phyloP scores from a whole-genome alignment of 371 early-diverging fungal genomes.

The Funneliformis caledonium region DNA sequence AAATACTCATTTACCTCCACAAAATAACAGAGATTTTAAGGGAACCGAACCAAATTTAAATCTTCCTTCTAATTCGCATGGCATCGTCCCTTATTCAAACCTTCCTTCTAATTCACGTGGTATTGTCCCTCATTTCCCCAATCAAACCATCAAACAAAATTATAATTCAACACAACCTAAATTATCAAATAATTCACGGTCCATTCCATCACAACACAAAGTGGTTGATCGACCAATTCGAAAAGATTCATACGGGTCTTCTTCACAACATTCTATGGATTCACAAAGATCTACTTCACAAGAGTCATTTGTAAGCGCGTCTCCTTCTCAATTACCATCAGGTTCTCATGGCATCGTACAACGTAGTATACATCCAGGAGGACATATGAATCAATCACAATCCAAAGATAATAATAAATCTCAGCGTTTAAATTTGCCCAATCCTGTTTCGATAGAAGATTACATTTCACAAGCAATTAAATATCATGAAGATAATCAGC shows the following conservation, averaged over 20 bases:
- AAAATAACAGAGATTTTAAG: too few species aligned
- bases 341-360: not conserved
- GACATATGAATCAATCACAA: not conserved
- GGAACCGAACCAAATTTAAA: too few species aligned
- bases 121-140: not conserved
- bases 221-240: not conserved
- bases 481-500: conserved; percentile 76
- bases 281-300: not conserved
- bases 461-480: conserved; percentile 60
- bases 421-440: not conserved
- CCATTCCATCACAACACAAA: too few species aligned
- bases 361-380: not conserved
- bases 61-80: too few species aligned
- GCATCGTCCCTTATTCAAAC: too few species aligned
- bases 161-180: not conserved
- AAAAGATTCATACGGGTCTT: too few species aligned
- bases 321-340: not conserved
- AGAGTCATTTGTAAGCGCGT: not conserved
- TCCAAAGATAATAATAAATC: not conserved
- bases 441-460: conserved; percentile 45
- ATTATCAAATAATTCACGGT: not conserved
- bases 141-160: not conserved
- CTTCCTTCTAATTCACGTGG: too few species aligned
- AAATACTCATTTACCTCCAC: too few species aligned
- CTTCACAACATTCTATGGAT: not conserved